Evolutionary conservation across 2,329 filamentous ascomycete genomes (phyloP).

Genomic region (Neonectria sp.): DNA sequence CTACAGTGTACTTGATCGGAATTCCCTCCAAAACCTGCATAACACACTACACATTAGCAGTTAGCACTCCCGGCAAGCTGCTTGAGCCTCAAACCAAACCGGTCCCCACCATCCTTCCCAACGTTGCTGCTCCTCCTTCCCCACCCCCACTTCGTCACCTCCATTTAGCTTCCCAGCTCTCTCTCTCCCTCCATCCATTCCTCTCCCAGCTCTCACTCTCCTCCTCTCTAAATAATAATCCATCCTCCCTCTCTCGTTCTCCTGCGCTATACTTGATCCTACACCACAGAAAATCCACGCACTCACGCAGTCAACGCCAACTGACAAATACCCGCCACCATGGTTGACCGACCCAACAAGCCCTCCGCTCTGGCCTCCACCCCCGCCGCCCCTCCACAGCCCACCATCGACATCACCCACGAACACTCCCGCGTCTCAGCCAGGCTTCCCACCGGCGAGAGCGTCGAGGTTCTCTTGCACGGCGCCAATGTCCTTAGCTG

Average conservation of each 20-base stretch:
- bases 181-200: slow-evolving; percentile 7
- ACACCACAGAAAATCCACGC: not conserved
- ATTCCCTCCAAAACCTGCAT: not conserved
- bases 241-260: not conserved
- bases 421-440: slow-evolving; percentile 83
- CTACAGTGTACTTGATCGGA: not conserved
- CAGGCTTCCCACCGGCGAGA: slow-evolving; percentile 87
- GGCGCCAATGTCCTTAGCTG: slow-evolving; percentile 95
- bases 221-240: not conserved
- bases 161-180: slow-evolving; percentile 10
- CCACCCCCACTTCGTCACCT: slow-evolving; percentile 27
- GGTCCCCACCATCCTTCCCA: slow-evolving; percentile 23
- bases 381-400: slow-evolving; percentile 80
- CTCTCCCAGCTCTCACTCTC: slow-evolving; percentile 1
- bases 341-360: slow-evolving; percentile 90
- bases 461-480: slow-evolving; percentile 87
- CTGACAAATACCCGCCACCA: slow-evolving; percentile 49
- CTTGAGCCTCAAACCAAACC: slow-evolving; percentile 9
- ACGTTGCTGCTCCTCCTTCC: slow-evolving; percentile 28
- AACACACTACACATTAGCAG: not conserved
- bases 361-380: slow-evolving; percentile 83
- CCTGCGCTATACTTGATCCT: not conserved
- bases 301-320: not conserved
- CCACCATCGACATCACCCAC: slow-evolving; percentile 82
- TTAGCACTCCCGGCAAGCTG: not conserved